Percentiles rank a stretch among this genome's conserved stretches.
Evolutionary conservation across 2,329 filamentous ascomycete species (phyloP).

Genomic region (Pezicula rhizophila): DNA sequence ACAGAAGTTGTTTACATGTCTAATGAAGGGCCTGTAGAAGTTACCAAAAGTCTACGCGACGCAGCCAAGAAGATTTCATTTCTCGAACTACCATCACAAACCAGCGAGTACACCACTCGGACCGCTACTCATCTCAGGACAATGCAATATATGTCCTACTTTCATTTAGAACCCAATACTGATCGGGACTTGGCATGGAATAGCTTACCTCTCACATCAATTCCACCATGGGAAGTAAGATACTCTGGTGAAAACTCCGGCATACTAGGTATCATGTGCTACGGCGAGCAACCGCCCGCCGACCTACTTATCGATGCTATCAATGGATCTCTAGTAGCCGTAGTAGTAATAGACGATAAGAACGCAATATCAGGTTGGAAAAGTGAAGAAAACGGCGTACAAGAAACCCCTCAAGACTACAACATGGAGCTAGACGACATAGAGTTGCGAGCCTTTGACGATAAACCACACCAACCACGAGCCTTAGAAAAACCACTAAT

Average conservation of each 20-base stretch:
- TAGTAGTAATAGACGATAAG: conserved; percentile 52
- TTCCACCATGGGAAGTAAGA: conserved; percentile 54
- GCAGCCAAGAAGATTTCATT: conserved; percentile 36
- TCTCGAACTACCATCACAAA: conserved; percentile 51
- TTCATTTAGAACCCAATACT: conserved; percentile 44
- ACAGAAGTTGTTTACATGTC: conserved; percentile 65
- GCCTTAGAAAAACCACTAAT: conserved; percentile 19
- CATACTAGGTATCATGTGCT: conserved; percentile 60
- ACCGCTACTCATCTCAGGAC: conserved; percentile 60
- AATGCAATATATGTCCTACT: conserved; percentile 79
- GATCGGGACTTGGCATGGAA: conserved; percentile 33
- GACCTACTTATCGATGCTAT: conserved; percentile 58
- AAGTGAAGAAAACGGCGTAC: neutral
- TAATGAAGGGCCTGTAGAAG: conserved; percentile 52
- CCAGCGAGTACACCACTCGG: conserved; percentile 47
- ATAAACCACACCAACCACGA: conserved; percentile 2
- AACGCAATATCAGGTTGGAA: conserved; percentile 39
- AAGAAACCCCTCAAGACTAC: neutral
- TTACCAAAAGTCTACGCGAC: conserved; percentile 44
- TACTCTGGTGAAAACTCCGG: conserved; percentile 47
- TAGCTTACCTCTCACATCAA: conserved; percentile 46
- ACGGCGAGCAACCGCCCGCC: conserved; percentile 56
- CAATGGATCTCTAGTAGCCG: conserved; percentile 63
- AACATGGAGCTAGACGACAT: conserved; percentile 4
- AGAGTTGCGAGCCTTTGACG: conserved; percentile 6